These are phyloP conservation scores for Myxozyma sirexii DNA, from an alignment of 805 yeast genomes.

Conservation along the genomic window DNA sequence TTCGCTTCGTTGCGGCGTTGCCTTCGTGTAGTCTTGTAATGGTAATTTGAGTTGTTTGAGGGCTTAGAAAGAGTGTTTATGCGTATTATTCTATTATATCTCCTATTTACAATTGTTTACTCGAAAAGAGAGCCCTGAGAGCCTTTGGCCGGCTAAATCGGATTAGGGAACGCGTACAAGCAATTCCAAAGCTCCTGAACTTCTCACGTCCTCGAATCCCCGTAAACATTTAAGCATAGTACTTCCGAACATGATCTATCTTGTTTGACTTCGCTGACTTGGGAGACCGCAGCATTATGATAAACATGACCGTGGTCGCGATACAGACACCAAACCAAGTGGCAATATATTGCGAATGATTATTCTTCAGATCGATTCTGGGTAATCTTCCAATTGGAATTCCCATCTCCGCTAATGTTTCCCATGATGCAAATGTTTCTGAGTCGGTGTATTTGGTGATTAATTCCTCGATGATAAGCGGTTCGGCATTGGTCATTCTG, in stretches of 20 bases:
- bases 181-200: too few relatives aligned
- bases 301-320: slow-evolving; percentile 68
- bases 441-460: slow-evolving; percentile 45
- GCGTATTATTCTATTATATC: too few relatives aligned
- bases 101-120: too few relatives aligned
- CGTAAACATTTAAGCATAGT: slow-evolving; percentile 21
- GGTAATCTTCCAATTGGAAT: slow-evolving; percentile 87
- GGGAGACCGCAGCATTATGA: slow-evolving; percentile 53
- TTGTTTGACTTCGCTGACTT: slow-evolving; percentile 21
- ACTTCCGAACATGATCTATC: slow-evolving; percentile 20
- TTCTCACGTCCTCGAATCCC: too few relatives aligned
- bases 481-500: slow-evolving; percentile 61
- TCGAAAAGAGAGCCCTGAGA: too few relatives aligned
- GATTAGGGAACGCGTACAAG: too few relatives aligned
- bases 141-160: too few relatives aligned
- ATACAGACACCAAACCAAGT: slow-evolving; percentile 93
- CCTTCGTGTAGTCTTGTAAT: too few relatives aligned
- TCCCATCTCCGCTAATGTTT: slow-evolving; percentile 65
- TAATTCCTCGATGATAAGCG: slow-evolving; percentile 75
- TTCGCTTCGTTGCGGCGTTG: too few relatives aligned
- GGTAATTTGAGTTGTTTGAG: too few relatives aligned
- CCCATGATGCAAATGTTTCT: slow-evolving; percentile 42
- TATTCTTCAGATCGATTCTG: slow-evolving; percentile 79
- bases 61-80: too few relatives aligned
- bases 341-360: slow-evolving; percentile 86